Conservation (phyloP, 192 early-diverging fungal species). For the Coemansia sp. region DNA sequence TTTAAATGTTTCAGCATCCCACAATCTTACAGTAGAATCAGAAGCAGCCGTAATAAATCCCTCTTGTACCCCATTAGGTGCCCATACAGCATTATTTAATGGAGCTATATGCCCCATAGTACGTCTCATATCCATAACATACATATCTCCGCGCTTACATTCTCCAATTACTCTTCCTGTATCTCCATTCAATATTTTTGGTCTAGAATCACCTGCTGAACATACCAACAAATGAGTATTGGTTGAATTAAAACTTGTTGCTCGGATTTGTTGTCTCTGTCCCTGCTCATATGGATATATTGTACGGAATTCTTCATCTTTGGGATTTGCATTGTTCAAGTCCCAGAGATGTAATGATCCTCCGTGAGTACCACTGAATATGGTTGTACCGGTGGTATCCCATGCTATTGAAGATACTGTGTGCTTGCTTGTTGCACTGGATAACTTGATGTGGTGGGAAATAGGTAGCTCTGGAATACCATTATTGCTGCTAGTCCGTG, state of each 20-base stretch:
- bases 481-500: not conserved
- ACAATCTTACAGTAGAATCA: slow-evolving; percentile 74
- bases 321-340: slow-evolving; percentile 83
- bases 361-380: slow-evolving; percentile 79
- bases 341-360: slow-evolving; percentile 87
- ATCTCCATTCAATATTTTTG: slow-evolving; percentile 76
- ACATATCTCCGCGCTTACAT: slow-evolving; percentile 88
- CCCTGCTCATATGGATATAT: slow-evolving; percentile 67
- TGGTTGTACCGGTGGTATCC: slow-evolving; percentile 74
- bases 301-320: slow-evolving; percentile 70
- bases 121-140: slow-evolving; percentile 81
- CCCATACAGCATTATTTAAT: slow-evolving; percentile 77
- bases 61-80: slow-evolving; percentile 60
- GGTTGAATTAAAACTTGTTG: slow-evolving; percentile 68
- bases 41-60: slow-evolving; percentile 75
- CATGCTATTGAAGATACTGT: slow-evolving; percentile 67
- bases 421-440: slow-evolving; percentile 8
- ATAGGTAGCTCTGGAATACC: not conserved
- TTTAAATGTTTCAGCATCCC: no score
- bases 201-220: slow-evolving; percentile 68
- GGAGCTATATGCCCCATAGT: slow-evolving; percentile 83
- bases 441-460: not conserved
- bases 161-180: slow-evolving; percentile 71
- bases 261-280: slow-evolving; percentile 70
- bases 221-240: slow-evolving; percentile 72